Evolutionary conservation across 805 yeast genomes (phyloP).

Genomic region (Pichia manshurica): DNA sequence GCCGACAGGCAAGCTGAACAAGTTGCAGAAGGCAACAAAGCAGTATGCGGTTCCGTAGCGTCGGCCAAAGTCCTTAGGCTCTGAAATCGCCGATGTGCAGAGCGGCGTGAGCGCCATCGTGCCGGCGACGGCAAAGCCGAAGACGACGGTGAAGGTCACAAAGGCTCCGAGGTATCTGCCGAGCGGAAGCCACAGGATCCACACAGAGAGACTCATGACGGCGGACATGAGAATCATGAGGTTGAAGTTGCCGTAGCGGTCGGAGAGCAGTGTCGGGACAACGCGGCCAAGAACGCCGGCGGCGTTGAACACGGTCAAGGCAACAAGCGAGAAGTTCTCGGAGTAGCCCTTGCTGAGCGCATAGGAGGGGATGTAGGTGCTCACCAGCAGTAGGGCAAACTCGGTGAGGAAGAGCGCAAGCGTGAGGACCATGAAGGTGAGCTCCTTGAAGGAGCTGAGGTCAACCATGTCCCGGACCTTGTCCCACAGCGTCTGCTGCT

Average conservation of each 20-base stretch:
- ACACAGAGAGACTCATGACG: conserved; percentile 39
- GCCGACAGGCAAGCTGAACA: conserved; percentile 45
- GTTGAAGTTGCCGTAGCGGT: conserved; percentile 41
- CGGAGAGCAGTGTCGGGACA: conserved; percentile 41
- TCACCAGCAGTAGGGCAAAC: conserved; percentile 44
- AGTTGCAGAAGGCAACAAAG: conserved; percentile 37
- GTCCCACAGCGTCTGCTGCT: conserved; percentile 1
- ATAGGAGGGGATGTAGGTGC: conserved; percentile 54
- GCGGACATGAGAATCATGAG: conserved; percentile 33
- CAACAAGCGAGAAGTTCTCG: conserved; percentile 35
- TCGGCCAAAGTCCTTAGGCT: conserved; percentile 60
- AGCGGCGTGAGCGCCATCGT: conserved; percentile 62
- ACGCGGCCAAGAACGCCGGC: conserved; percentile 41
- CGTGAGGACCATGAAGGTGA: conserved; percentile 35
- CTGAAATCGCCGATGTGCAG: conserved; percentile 60
- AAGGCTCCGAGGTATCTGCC: conserved; percentile 40
- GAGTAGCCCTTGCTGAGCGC: conserved; percentile 45
- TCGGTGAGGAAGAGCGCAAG: conserved; percentile 44
- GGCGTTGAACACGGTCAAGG: conserved; percentile 42
- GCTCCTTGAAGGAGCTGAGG: conserved; percentile 37
- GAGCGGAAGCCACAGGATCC: conserved; percentile 59
- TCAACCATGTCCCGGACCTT: conserved; percentile 31
- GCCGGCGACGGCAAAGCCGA: conserved; percentile 58
- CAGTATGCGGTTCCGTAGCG: conserved; percentile 66
- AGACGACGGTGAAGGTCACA: conserved; percentile 46